These are phyloP conservation scores for Suhomyces faveliae DNA, from an alignment of 805 yeast species.

Conservation along the genomic window DNA sequence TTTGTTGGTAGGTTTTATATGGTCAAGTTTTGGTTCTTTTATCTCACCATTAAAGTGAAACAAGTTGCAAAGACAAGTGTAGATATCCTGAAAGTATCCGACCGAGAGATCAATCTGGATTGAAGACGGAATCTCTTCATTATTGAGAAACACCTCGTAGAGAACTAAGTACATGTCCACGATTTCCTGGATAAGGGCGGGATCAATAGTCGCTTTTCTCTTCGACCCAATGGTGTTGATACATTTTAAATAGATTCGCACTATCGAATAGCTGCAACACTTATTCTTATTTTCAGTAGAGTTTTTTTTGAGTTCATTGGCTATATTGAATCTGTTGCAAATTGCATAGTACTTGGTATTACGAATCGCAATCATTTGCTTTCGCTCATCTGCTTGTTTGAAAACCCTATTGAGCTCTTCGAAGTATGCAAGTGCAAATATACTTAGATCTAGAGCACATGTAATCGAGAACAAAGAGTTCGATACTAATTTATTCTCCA, in stretches of 20 bases:
- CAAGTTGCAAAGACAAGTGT: not conserved
- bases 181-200: constrained; percentile 6
- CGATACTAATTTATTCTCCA: constrained; percentile 5
- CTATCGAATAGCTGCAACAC: not conserved
- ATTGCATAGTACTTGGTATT: constrained; percentile 15
- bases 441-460: constrained; percentile 9
- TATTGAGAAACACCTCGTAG: constrained; percentile 13
- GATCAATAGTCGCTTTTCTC: not conserved
- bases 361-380: constrained; percentile 5
- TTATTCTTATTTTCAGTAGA: constrained; percentile 11
- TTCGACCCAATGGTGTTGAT: not conserved
- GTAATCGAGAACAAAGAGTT: constrained; percentile 8
- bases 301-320: constrained; percentile 8
- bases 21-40: not conserved
- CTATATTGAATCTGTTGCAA: constrained; percentile 10
- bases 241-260: not conserved
- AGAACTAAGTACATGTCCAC: constrained; percentile 14
- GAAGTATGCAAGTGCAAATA: constrained; percentile 9
- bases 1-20: not conserved
- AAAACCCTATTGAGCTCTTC: not conserved
- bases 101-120: constrained; percentile 17
- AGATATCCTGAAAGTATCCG: constrained; percentile 9
- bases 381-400: not conserved
- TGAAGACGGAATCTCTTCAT: constrained; percentile 12
- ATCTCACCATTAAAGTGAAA: not conserved